A percentile compares a stretch with the other conserved stretches of the same genome.
phyloP scores from a whole-genome alignment of 345 rosid genomes.

The Moricandia arvensis region DNA sequence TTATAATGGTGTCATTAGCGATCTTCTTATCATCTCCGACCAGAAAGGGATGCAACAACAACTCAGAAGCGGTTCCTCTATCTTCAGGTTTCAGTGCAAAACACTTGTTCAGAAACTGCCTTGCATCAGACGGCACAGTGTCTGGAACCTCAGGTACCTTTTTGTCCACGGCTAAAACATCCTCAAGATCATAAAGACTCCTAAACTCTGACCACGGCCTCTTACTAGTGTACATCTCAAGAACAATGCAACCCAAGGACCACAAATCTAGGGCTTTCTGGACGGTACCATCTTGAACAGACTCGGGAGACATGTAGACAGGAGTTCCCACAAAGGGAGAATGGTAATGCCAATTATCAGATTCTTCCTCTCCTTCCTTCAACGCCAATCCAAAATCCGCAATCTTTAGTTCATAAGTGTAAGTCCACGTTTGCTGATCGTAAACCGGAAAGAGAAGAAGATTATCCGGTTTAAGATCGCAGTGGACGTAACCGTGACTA shows the following conservation, averaged over 20 bases:
- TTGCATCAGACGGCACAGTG: constrained; percentile 26
- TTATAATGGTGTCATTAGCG: not conserved
- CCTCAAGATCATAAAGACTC: not conserved
- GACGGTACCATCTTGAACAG: too few species aligned
- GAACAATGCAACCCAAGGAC: too few species aligned
- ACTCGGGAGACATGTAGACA: not conserved
- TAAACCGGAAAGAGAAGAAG: too few species aligned
- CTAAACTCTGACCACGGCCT: not conserved
- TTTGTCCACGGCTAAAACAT: not conserved
- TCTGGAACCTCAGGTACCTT: constrained; percentile 15
- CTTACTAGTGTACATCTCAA: too few species aligned
- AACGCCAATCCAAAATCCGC: too few species aligned
- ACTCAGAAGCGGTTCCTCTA: constrained; percentile 6
- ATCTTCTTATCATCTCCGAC: not conserved
- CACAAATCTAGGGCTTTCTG: too few species aligned
- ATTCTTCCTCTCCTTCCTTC: too few species aligned
- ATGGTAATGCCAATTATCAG: not conserved
- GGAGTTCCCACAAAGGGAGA: not conserved
- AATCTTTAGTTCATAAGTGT: not conserved
- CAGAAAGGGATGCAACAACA: too few species aligned
- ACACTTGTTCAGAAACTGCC: constrained; percentile 25
- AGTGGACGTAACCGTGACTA: not conserved
- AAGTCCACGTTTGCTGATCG: not conserved
- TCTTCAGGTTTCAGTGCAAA: constrained; percentile 9
- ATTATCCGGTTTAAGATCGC: too few species aligned